These are phyloP conservation scores for Avicennia marina DNA, from an alignment of 257 asterid genomes.

Conservation along the genomic window DNA sequence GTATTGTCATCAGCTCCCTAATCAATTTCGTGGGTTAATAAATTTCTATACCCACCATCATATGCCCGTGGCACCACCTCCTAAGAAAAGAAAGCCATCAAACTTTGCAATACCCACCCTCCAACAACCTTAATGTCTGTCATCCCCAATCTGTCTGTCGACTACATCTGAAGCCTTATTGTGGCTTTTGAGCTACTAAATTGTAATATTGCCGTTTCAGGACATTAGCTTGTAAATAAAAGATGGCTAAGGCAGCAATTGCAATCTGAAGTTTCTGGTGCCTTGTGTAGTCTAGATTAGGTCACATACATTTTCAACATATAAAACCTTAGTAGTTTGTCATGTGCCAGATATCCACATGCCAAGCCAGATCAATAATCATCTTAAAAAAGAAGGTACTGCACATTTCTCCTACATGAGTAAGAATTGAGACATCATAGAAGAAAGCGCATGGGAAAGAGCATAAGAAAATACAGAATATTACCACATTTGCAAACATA, in stretches of 20 bases:
- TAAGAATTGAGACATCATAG: slow-evolving; percentile 2
- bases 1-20: not conserved
- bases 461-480: slow-evolving; percentile 15
- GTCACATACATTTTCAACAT: not conserved
- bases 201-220: not conserved
- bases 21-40: not conserved
- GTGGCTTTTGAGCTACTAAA: not conserved
- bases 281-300: not conserved
- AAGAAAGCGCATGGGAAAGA: slow-evolving; percentile 13
- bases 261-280: not conserved
- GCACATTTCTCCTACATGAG: not conserved
- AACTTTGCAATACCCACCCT: not conserved
- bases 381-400: not conserved
- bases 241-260: not conserved
- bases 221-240: too few relatives aligned
- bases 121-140: slow-evolving; percentile 1
- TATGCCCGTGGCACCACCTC: not conserved
- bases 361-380: slow-evolving; percentile 1
- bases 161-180: slow-evolving; percentile 3
- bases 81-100: slow-evolving; percentile 10
- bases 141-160: not conserved
- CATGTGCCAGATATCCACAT: not conserved
- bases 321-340: too few relatives aligned
- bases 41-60: not conserved
- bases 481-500: slow-evolving; percentile 11